Evolutionary conservation across 1,284 basidiomycete species (phyloP).

Genomic region (Hortiboletus rubellus): DNA sequence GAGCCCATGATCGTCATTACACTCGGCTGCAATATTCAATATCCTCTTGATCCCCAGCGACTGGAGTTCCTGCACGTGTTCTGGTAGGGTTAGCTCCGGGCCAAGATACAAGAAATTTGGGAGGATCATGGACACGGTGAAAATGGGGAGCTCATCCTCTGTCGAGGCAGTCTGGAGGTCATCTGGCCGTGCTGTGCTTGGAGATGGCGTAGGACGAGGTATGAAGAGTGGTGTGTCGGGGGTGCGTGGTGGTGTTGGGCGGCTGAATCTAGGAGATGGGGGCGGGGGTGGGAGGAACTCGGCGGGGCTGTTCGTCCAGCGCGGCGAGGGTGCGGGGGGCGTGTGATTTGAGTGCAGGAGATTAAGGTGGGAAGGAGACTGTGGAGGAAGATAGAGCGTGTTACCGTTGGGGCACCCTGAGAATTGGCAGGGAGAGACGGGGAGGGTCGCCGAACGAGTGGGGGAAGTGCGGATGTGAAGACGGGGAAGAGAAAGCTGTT

Average conservation of each 20-base stretch:
- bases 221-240: constrained; percentile 47
- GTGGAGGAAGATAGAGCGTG: constrained; percentile 43
- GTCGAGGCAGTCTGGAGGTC: constrained; percentile 52
- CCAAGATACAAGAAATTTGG: constrained; percentile 91
- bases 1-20: constrained; percentile 80
- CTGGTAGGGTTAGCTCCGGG: constrained; percentile 75
- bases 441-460: constrained; percentile 55
- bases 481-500: constrained; percentile 47
- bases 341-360: constrained; percentile 57
- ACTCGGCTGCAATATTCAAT: constrained; percentile 90
- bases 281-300: constrained; percentile 35
- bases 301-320: constrained; percentile 30
- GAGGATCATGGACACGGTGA: constrained; percentile 84
- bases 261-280: constrained; percentile 42
- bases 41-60: constrained; percentile 83
- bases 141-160: constrained; percentile 59
- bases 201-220: constrained; percentile 41
- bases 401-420: constrained; percentile 31
- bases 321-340: constrained; percentile 50
- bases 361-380: constrained; percentile 62
- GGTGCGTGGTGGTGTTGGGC: constrained; percentile 52
- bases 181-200: constrained; percentile 60
- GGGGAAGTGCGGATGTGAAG: constrained; percentile 62
- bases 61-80: constrained; percentile 75
- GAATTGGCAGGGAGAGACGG: constrained; percentile 46